Base-by-base conservation (phyloP, 23 red algal species). In the Agarophyton chilense region DNA sequence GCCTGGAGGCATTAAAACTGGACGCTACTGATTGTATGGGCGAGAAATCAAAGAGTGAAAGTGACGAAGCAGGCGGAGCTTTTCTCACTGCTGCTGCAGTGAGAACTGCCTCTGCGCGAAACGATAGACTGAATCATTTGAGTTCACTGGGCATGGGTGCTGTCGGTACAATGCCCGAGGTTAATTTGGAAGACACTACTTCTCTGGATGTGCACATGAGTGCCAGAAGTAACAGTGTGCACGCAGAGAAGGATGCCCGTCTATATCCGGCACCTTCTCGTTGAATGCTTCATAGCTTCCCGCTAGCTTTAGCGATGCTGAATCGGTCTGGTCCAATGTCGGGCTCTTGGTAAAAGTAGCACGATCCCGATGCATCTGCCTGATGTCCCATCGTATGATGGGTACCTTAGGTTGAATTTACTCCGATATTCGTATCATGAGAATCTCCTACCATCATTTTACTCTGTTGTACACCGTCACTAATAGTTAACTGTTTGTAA, bases 111-210 rank as follows among this genome's bases (percentile, higher is more conserved):
- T 65, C 60, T 38, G 60, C 22, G 0, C 60, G 35, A 4, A 65
- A 65, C 31, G 60, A 65, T 31, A 6, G 60, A 65, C 60, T 65
- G 1, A 26, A 65, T 6, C 60, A 65, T 65, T 36, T 65, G 60
- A 65, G 60, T 38, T 65, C 60, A 17, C 35, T 65, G 60, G 60
- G 60, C 17, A 65, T 65, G 60, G 60, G 31, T 33, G 60, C 60
- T 0, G 26, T 65, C 0, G 60, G 25, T 2, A 65, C 60, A 12
- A 65, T 26, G 22, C 2, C 60, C 17, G 31, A 65, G 60, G 60
- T 36, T 17, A 65, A 14, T 18, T 33, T 65, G 60, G 25, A 65
- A 65, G 60, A 65, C 60, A 65, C 60, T 65, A 65, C 60, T 65
- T 65, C 60, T 1, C 1, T 65, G 31, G 60, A 65, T 65, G 60